These are phyloP conservation scores for Mycena olivaceomarginata DNA, from an alignment of 768 basidiomycete species.

Conservation along the genomic window DNA sequence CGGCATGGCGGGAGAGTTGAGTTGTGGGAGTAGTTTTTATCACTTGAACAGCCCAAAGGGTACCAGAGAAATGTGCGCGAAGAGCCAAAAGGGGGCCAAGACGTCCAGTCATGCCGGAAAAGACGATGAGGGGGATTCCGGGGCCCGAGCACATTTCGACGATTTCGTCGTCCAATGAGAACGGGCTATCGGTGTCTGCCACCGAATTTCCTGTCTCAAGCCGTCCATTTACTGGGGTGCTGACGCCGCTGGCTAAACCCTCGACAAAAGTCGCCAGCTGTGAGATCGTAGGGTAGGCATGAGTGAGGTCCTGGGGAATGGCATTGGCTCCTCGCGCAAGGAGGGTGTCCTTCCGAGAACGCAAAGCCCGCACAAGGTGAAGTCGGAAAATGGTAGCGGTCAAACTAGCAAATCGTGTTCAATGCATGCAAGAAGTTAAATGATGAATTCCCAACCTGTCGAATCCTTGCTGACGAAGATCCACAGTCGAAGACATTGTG, in stretches of 20 bases:
- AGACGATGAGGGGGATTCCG: conserved; percentile 20
- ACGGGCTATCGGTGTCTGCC: too few species aligned
- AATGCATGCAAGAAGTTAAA: not conserved
- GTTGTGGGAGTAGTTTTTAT: not conserved
- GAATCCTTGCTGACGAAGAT: conserved; percentile 58
- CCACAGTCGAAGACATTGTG: conserved; percentile 29
- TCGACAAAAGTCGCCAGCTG: conserved; percentile 34
- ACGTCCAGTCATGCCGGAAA: not conserved
- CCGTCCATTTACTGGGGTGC: too few species aligned
- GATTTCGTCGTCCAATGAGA: not conserved
- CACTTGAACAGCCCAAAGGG: conserved; percentile 23
- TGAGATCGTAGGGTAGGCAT: conserved; percentile 19
- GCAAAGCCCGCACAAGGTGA: conserved; percentile 7
- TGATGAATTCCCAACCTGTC: conserved; percentile 51
- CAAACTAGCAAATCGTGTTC: conserved; percentile 43
- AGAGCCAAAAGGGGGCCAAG: not conserved
- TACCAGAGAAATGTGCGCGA: not conserved
- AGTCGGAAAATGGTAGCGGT: conserved; percentile 52
- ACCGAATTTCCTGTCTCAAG: too few species aligned
- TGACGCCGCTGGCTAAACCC: not conserved
- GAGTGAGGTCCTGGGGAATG: conserved; percentile 23
- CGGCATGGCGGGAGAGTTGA: not conserved
- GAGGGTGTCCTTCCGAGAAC: not conserved
- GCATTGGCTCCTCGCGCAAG: not conserved
- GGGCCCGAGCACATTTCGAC: conserved; percentile 11